phyloP scores from a whole-genome alignment of 495 filamentous ascomycete genomes.

The Penicillium angulare region DNA sequence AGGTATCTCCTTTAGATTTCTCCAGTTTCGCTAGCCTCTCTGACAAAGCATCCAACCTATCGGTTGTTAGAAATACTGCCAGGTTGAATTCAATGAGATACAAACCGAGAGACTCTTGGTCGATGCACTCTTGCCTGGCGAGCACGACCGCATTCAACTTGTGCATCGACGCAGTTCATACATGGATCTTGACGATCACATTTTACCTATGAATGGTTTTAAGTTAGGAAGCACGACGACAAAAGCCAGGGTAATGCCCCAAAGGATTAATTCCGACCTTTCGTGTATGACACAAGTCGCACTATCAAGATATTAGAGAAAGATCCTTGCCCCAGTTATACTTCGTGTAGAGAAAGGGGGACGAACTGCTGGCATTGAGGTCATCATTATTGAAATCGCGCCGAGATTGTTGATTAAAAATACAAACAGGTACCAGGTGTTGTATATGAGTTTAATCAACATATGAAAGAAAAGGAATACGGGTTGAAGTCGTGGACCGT shows the following conservation, averaged over 20 bases:
- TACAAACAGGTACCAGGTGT: neutral
- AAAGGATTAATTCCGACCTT: conserved; percentile 26
- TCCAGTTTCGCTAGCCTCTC: conserved; percentile 23
- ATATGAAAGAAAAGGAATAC: too few relatives aligned
- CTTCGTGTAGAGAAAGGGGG: too few relatives aligned
- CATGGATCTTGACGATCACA: conserved; percentile 31
- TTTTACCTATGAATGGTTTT: conserved; percentile 22
- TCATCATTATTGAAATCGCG: neutral
- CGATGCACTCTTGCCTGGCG: conserved; percentile 26
- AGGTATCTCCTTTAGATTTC: conserved; percentile 6
- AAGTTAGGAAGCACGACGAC: neutral
- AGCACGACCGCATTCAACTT: conserved; percentile 20
- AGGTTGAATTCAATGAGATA: neutral
- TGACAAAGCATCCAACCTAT: conserved; percentile 22
- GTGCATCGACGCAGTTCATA: conserved; percentile 25
- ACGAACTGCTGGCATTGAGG: conserved; percentile 23
- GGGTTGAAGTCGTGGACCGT: too few relatives aligned
- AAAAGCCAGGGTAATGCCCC: neutral
- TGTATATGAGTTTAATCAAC: neutral
- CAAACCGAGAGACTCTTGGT: conserved; percentile 23
- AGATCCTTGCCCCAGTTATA: too few relatives aligned
- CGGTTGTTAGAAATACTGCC: neutral
- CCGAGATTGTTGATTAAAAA: neutral
- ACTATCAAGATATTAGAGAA: conserved; percentile 15
- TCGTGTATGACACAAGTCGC: conserved; percentile 28